These are phyloP conservation scores for Debaryomycetaceae sp. DNA, from an alignment of 1,139 yeast genomes.

Conservation along the genomic window DNA sequence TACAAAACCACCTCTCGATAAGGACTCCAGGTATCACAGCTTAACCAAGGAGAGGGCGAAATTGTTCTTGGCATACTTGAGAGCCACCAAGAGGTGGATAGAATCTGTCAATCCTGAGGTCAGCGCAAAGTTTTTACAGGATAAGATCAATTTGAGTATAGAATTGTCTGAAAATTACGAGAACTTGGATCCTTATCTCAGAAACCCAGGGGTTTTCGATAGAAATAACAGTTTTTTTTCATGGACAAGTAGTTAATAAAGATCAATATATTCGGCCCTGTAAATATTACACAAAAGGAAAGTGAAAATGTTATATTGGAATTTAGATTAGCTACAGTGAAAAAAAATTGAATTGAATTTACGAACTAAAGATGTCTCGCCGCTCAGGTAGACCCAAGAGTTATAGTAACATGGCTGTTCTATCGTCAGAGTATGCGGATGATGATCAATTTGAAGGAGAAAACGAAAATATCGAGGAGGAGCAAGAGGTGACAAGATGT, in stretches of 20 bases:
- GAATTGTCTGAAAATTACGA: constrained; percentile 55
- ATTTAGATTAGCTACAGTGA: too few species aligned
- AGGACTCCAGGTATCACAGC: constrained; percentile 30
- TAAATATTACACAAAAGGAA: not conserved
- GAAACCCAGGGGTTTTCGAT: constrained; percentile 68
- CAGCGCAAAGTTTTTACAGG: constrained; percentile 36
- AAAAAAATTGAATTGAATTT: too few species aligned
- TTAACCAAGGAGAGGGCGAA: constrained; percentile 40
- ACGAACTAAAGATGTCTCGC: constrained; percentile 20
- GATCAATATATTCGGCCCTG: not conserved
- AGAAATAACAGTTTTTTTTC: not conserved
- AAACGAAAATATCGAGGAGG: constrained; percentile 36
- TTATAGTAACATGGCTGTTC: constrained; percentile 12
- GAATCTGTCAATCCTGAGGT: constrained; percentile 45
- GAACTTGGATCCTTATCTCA: constrained; percentile 65
- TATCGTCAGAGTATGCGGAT: constrained; percentile 11
- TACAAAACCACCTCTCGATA: constrained; percentile 26
- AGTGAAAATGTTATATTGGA: too few species aligned
- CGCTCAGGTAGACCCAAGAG: constrained; percentile 25
- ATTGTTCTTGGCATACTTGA: constrained; percentile 47
- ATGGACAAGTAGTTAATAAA: too few species aligned
- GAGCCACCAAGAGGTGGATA: constrained; percentile 65
- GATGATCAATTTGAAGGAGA: constrained; percentile 23
- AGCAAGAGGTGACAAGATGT: constrained; percentile 83
- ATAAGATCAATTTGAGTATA: constrained; percentile 48